Percentiles rank a stretch among this genome's conserved stretches.
phyloP scores from a whole-genome alignment of 805 yeast species.

The Metschnikowia cerradonensis region DNA sequence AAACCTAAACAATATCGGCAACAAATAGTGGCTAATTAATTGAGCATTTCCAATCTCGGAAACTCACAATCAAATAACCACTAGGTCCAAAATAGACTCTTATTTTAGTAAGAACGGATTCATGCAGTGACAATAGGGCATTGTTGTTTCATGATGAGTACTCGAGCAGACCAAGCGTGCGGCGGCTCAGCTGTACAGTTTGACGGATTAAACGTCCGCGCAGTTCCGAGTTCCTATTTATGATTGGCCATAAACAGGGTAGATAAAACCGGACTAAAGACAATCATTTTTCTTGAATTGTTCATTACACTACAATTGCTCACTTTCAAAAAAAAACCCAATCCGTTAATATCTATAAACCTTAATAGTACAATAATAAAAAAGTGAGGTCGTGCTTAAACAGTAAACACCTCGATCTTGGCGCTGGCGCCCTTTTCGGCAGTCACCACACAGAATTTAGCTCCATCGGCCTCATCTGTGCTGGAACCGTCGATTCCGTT shows the following conservation, averaged over 20 bases:
- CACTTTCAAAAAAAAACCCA: background rate
- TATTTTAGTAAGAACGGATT: background rate
- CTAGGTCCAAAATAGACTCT: background rate
- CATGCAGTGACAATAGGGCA: slow-evolving; percentile 1
- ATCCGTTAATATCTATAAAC: background rate
- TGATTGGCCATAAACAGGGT: background rate
- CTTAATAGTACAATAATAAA: background rate
- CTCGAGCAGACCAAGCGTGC: slow-evolving; percentile 1
- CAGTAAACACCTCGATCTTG: slow-evolving; percentile 62
- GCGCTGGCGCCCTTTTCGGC: slow-evolving; percentile 63
- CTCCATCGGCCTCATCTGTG: slow-evolving; percentile 50
- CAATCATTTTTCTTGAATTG: background rate
- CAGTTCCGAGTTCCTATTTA: background rate
- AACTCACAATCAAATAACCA: background rate
- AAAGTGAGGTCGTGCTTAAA: background rate
- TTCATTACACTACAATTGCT: background rate
- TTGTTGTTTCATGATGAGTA: background rate
- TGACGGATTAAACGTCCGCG: background rate
- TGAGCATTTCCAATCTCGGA: background rate
- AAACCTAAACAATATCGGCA: background rate
- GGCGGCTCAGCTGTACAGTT: background rate
- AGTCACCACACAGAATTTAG: slow-evolving; percentile 80
- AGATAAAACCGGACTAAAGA: background rate
- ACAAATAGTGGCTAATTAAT: background rate
- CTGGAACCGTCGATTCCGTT: slow-evolving; percentile 48